phyloP scores from a whole-genome alignment of 768 basidiomycete species.

The Mycena chlorophos region DNA sequence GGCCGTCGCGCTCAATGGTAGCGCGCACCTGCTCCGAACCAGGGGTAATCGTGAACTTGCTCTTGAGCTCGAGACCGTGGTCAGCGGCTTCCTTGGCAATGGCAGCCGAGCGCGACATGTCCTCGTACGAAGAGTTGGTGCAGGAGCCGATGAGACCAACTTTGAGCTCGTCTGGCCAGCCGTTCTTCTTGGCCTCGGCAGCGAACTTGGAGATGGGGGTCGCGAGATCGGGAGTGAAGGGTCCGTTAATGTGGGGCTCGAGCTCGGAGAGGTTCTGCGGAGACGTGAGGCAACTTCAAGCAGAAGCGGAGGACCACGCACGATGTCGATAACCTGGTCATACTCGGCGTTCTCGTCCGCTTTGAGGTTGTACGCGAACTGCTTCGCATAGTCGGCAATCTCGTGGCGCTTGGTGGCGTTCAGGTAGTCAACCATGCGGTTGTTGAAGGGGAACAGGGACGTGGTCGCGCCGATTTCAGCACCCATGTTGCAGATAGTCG shows the following conservation, averaged over 20 bases:
- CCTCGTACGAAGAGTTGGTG: constrained; percentile 99
- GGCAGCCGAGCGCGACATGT: constrained; percentile 96
- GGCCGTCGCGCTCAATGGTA: constrained; percentile 94
- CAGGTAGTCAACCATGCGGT: constrained; percentile 90
- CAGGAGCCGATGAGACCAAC: constrained; percentile 98
- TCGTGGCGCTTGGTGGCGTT: constrained; percentile 90
- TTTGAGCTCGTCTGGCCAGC: constrained; percentile 96
- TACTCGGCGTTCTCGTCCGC: constrained; percentile 90
- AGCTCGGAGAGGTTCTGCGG: constrained; percentile 88
- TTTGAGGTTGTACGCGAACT: constrained; percentile 86
- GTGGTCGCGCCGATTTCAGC: constrained; percentile 99
- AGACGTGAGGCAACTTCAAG: constrained; percentile 11
- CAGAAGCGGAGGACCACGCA: constrained; percentile 38
- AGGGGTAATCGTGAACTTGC: constrained; percentile 97
- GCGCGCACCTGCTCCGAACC: constrained; percentile 98
- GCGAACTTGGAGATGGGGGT: constrained; percentile 98
- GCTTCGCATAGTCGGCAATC: constrained; percentile 85
- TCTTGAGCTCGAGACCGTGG: constrained; percentile 87
- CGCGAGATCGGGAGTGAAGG: constrained; percentile 99
- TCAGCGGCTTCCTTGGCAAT: constrained; percentile 86
- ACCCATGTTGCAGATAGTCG: constrained; percentile 99
- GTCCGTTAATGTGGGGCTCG: constrained; percentile 99
- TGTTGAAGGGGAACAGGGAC: constrained; percentile 98
- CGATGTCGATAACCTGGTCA: constrained; percentile 91
- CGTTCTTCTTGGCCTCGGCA: constrained; percentile 86